Conservation (phyloP, 805 yeast species). For the Metschnikowia lunata region DNA sequence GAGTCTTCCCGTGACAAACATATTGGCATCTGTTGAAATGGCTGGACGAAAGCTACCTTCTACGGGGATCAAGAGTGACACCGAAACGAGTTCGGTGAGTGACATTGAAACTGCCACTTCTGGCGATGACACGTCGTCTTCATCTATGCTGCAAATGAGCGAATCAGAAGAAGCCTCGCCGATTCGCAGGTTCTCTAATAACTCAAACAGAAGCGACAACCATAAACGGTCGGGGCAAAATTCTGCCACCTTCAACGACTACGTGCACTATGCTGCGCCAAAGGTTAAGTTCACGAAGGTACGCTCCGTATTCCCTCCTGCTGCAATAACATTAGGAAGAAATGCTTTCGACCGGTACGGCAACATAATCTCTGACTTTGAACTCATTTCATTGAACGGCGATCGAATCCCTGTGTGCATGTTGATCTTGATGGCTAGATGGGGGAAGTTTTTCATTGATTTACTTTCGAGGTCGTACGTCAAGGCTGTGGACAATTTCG, state of each 20-base stretch:
- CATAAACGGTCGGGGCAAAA: conserved; percentile 12
- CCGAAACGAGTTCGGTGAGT: conserved; percentile 10
- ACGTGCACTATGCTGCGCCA: conserved; percentile 74
- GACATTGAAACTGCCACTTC: conserved; percentile 10
- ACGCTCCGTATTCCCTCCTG: conserved; percentile 67
- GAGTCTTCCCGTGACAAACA: conserved; percentile 52
- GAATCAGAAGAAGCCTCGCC: conserved; percentile 12
- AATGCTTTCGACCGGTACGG: conserved; percentile 69
- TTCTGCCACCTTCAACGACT: conserved; percentile 54
- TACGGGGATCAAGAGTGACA: neutral
- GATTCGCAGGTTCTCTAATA: conserved; percentile 19
- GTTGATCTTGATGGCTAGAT: conserved; percentile 59
- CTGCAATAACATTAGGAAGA: conserved; percentile 74
- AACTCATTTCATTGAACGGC: conserved; percentile 66
- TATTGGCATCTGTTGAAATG: conserved; percentile 40
- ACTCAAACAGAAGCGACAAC: conserved; percentile 19
- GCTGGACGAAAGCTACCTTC: conserved; percentile 23
- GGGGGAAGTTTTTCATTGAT: conserved; percentile 71
- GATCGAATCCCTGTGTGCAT: conserved; percentile 61
- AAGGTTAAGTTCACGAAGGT: conserved; percentile 61
- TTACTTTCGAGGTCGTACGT: conserved; percentile 62
- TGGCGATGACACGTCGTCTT: conserved; percentile 11
- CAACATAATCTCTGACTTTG: conserved; percentile 62
- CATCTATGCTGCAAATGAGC: conserved; percentile 13
- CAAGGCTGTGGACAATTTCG: conserved; percentile 45